Base-by-base conservation (phyloP, 352 stramenopile genomes). In the Phytophthora kernoviae region DNA sequence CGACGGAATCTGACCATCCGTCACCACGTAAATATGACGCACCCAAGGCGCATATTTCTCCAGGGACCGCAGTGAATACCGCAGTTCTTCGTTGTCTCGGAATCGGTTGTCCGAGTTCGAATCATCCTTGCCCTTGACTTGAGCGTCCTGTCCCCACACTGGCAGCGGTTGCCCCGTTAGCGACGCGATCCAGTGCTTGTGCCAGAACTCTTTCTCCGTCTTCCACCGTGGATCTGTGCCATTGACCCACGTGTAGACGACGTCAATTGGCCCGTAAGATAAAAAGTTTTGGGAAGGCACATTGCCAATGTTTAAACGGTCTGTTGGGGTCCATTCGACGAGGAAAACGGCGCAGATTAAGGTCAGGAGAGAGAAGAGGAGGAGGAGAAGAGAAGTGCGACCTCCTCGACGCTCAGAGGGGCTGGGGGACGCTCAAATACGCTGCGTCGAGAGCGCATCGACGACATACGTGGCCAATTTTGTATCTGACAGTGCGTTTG, bases 221-320 rank as follows among this genome's bases (percentile, higher is more conserved):
- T 96, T 90, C 95, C 95, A 98, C 12, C 87, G 74, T 10, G 95
- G 91, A 53, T 98, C 95, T 11, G 88, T 96, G 43, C 95, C 94
- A 60, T 98, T 98, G 43, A 98, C 94, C 94, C 95, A 98, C 59
- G 94, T 98, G 73, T 98, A 98, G 21, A 98, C 95, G 22, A 97
- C 93, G 70, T 98, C 95, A 50, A 98, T 97, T 14, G 88, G 83
- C 0, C 83, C 84, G 60, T 96, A 96, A 4, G 79, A 64, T 11
- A 95, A 55, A 45, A 68, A 93, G 7, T 80, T 70, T 22, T 71
- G 49, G 9, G 79, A 46, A 34, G 66, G 64, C 39, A 93, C 83
- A 59, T 72, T 58, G 53, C 86, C 86, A 32, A 95, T 91, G 63
- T 93, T 95, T 46, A 62, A 46, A 48, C 48, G 65, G 52, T 84